Base-by-base conservation (phyloP, 768 basidiomycete genomes). In the Boletellus emodensis region DNA sequence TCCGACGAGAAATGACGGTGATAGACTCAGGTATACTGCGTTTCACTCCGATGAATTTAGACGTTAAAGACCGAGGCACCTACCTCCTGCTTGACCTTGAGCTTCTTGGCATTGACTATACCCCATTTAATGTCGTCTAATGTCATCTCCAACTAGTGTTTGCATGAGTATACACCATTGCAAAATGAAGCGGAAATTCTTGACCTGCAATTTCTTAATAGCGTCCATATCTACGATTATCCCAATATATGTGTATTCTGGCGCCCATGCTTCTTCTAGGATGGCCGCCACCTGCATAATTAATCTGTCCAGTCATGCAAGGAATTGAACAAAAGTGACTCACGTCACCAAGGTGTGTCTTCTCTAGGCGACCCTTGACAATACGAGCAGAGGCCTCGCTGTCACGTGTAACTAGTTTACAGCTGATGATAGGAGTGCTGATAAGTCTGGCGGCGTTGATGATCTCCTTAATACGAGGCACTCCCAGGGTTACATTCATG, bases 381-480 rank as follows among this genome's bases (percentile, higher is more conserved):
- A 98, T 97, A 43, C 96, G 84, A 22, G 96, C 96, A 18, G 95
- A 92, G n/a, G 88, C 81, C 64, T 98, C 96, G 56, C 83, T 93
- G 55, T 88, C 77, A 46, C 78, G 74, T 8, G 87, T 87, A 12
- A 92, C 92, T 22, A 99, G 78, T 66, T 90, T 92, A 61, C 94
- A 95, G 54, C 94, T 94, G 68, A 99, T 99, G 67, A 99, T 97
- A 4, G 96, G 96, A 0, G 96, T 99, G 63, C 88, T 94, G 71
- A 99, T 98, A 35, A 77, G 71, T 67, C 96, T 99, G n/a, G 96
- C 91, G 3, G 94, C 96, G 60, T 98, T 99, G 76, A 99, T 99
- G 58, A 99, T 98, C 70, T 99, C 96, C 70, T 98, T 98, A 72
- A 99, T 98, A 62, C 96, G 95, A 3, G 96, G 96, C n/a, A 98